Evolutionary conservation across 371 early-diverging fungal genomes (phyloP), one percentile per base, ranked within the genome.

Genomic region (Zychaea mexicana): DNA sequence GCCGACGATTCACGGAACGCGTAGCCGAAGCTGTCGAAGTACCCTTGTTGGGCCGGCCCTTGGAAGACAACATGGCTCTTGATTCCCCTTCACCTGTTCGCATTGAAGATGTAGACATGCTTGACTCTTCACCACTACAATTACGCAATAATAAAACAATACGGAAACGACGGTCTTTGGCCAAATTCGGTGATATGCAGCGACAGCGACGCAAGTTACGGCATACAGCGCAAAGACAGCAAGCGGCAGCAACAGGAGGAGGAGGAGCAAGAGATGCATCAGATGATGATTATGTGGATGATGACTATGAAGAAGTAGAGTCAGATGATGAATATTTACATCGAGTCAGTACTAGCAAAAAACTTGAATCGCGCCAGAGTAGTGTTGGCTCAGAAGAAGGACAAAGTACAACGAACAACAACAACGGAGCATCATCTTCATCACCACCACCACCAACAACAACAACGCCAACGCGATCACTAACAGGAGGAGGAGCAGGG

Each of bases 301-400:
- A 42, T 12, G 13, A 42, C n/a, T n/a, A n/a, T 12, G 42, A 15
- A 42, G 42, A 42, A 0, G 42, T 4, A 17, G 49, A 49, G 24
- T 49, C 49, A 6, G 49, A 49, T 22, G 49, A 49, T 49, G 49
- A 49, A 24, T 49, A 49, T 49, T 7, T 42, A 42, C 15, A 42
- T 3, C 13, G 5, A 4, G 1, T 12, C 12, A 22, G 22, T 24
- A 22, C n/a, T 17, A 21, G 22, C 12, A 49, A n/a, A n/a, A n/a
- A n/a, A n/a, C n/a, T n/a, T n/a, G n/a, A n/a, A n/a, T 49, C 49
- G 1, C 49, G 49, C 7, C 49, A 49, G 24, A 49, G 49, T 49
- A 24, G 24, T 24, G 49, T 49, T 49, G 49, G 49, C 7, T 49
- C 49, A 24, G 49, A 49, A 24, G 49, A 49, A 49, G 49, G 49